Percentiles rank a stretch among this genome's conserved stretches.
phyloP scores from a whole-genome alignment of 805 yeast genomes.

The Saccharomycopsis selenospora region DNA sequence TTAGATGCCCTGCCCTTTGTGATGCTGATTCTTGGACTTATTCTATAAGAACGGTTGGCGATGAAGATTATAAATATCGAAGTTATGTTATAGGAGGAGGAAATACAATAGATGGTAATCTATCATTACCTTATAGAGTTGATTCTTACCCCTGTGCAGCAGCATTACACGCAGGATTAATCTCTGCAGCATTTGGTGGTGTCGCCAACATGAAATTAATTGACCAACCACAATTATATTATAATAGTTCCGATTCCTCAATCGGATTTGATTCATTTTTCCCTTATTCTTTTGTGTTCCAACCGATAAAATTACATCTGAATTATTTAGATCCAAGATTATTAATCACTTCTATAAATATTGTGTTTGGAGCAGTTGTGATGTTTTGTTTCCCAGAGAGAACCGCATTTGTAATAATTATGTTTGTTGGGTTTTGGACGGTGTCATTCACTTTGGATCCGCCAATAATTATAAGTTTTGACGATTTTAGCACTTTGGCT shows the following conservation, averaged over 20 bases:
- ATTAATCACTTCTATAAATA: constrained; percentile 47
- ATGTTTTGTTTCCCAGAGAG: constrained; percentile 40
- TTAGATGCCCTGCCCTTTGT: constrained; percentile 87
- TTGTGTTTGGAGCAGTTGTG: constrained; percentile 56
- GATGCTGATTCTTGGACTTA: constrained; percentile 71
- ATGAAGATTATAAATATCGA: constrained; percentile 55
- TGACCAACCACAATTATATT: constrained; percentile 18
- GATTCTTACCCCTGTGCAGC: constrained; percentile 90
- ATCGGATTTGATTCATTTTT: constrained; percentile 63
- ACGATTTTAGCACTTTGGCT: constrained; percentile 43
- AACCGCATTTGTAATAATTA: constrained; percentile 54
- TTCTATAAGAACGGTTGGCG: constrained; percentile 69
- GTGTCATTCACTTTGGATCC: constrained; percentile 71
- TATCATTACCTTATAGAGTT: constrained; percentile 67
- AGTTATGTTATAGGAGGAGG: constrained; percentile 81
- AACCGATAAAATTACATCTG: constrained; percentile 18
- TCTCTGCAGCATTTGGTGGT: constrained; percentile 73
- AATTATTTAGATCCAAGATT: constrained; percentile 70
- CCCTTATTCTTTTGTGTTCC: constrained; percentile 65
- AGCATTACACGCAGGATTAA: constrained; percentile 76
- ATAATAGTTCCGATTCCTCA: constrained; percentile 25
- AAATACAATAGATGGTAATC: constrained; percentile 21
- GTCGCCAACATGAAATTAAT: constrained; percentile 40
- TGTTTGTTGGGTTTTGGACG: constrained; percentile 77
- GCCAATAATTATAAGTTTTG: constrained; percentile 37